Evolutionary conservation across 2,329 filamentous ascomycete genomes (phyloP).

Genomic region (Neonectria punicea): DNA sequence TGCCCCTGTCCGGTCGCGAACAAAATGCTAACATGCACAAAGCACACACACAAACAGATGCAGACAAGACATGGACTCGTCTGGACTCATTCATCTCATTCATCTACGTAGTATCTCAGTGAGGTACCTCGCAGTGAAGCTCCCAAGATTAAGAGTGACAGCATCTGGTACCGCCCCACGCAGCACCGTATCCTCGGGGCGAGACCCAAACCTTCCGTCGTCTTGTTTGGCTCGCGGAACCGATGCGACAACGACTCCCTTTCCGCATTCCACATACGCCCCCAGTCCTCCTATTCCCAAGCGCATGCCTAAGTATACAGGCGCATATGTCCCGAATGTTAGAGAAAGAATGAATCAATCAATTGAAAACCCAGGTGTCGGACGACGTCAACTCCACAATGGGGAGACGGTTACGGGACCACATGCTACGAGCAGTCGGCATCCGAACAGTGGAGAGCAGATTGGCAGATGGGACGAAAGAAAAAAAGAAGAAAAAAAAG

Average conservation of each 20-base stretch:
- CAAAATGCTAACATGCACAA: conserved; percentile 19
- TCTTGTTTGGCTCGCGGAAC: not conserved
- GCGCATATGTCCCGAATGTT: not conserved
- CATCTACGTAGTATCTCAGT: not conserved
- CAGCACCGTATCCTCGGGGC: not conserved
- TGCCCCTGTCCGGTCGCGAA: conserved; percentile 3
- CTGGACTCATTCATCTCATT: not conserved
- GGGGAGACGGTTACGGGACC: not conserved
- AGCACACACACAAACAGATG: not conserved
- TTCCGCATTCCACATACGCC: not conserved
- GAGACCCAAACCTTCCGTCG: not conserved
- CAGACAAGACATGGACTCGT: not conserved
- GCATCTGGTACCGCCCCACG: not conserved
- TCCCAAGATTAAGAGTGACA: not conserved
- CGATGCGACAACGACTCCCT: not conserved
- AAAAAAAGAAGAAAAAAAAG: not conserved
- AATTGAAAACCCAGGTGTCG: not conserved
- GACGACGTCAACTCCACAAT: conserved; percentile 33
- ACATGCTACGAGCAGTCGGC: not conserved
- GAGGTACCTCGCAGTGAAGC: not conserved
- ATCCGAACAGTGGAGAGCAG: not conserved
- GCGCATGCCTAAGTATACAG: not conserved
- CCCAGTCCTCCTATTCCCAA: not conserved
- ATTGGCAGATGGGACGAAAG: not conserved
- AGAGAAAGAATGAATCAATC: conserved; percentile 13